These are phyloP conservation scores for Cyanophora paradoxa DNA, from an alignment of 78 protist species.

Conservation along the genomic window DNA sequence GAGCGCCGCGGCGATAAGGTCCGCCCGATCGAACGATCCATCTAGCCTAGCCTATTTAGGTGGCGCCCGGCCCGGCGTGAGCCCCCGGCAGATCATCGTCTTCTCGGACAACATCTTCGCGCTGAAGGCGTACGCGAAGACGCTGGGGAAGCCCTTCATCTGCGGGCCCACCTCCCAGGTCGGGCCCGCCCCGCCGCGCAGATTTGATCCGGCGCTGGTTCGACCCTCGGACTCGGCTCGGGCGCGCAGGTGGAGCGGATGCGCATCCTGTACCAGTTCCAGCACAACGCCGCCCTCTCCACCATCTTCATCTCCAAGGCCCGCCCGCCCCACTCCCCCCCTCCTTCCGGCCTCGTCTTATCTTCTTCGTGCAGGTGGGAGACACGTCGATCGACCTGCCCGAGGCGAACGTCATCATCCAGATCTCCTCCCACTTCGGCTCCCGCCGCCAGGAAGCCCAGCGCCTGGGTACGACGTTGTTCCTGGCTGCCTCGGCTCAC, in stretches of 20 bases:
- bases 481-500: neutral
- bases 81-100: conserved; percentile 56
- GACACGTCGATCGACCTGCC: conserved; percentile 96
- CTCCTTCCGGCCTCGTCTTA: neutral
- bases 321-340: too few relatives aligned
- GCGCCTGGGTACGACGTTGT: too few relatives aligned
- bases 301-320: conserved; percentile 77
- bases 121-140: conserved; percentile 79
- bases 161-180: conserved; percentile 58
- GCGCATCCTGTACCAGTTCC: conserved; percentile 49
- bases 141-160: conserved; percentile 52
- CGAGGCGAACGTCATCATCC: conserved; percentile 92
- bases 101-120: conserved; percentile 85
- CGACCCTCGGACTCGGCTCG: too few relatives aligned
- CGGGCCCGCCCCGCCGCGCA: too few relatives aligned
- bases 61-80: neutral
- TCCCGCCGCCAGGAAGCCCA: conserved; percentile 96
- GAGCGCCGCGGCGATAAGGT: conserved; percentile 83
- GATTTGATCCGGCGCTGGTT: too few relatives aligned
- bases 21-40: neutral
- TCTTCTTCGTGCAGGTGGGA: conserved; percentile 61
- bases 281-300: conserved; percentile 14
- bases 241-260: conserved; percentile 61
- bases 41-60: neutral
- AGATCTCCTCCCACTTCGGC: conserved; percentile 90